Evolutionary conservation across 208 protist genomes (phyloP).

Genomic region (Crithidia acanthocephali): DNA sequence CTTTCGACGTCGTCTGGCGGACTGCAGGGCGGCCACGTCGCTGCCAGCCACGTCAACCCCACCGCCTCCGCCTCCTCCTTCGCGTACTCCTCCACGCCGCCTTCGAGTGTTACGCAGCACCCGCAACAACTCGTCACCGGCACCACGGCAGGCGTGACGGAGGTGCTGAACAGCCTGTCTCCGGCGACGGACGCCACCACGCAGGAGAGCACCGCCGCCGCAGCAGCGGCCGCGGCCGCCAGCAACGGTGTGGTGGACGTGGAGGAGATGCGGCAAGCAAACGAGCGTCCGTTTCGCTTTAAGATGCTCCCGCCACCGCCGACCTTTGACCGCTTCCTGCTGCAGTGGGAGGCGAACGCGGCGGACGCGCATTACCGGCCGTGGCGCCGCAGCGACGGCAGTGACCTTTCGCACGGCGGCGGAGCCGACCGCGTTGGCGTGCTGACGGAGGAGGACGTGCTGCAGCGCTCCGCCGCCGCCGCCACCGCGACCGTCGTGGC

Average conservation of each 20-base stretch:
- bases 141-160: not conserved
- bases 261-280: slow-evolving; percentile 23
- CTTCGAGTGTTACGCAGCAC: slow-evolving; percentile 10
- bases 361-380: slow-evolving; percentile 13
- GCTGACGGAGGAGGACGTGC: slow-evolving; percentile 3
- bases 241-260: slow-evolving; percentile 3
- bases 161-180: not conserved
- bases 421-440: not conserved
- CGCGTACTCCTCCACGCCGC: slow-evolving; percentile 11
- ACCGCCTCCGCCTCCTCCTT: not conserved
- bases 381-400: slow-evolving; percentile 7
- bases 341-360: slow-evolving; percentile 28
- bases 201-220: slow-evolving; percentile 1
- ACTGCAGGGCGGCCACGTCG: not conserved
- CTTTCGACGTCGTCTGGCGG: slow-evolving; percentile 10
- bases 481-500: slow-evolving; percentile 4
- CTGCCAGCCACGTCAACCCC: not conserved
- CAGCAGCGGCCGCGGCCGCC: not conserved
- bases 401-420: slow-evolving; percentile 7
- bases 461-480: not conserved
- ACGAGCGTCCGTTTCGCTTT: slow-evolving; percentile 35
- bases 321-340: slow-evolving; percentile 20
- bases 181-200: slow-evolving; percentile 1
- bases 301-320: slow-evolving; percentile 33
- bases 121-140: slow-evolving; percentile 10